Percentiles rank a stretch among this genome's conserved stretches.
Evolutionary conservation across 2,329 filamentous ascomycete species (phyloP).

Genomic region (Aspergillus cejpii): DNA sequence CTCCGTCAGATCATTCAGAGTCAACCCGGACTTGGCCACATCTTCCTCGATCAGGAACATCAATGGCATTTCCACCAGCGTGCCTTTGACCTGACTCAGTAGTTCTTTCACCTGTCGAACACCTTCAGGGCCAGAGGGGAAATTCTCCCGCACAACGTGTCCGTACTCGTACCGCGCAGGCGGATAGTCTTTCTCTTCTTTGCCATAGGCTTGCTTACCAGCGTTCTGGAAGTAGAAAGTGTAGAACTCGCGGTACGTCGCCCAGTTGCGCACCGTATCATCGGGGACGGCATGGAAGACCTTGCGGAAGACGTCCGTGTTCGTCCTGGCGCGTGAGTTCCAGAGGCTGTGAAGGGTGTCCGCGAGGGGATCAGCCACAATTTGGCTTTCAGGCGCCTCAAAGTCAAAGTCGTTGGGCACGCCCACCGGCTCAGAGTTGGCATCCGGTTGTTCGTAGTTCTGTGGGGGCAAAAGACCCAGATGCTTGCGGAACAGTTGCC

Average conservation of each 20-base stretch:
- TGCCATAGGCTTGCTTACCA: constrained; percentile 40
- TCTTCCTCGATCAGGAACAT: constrained; percentile 79
- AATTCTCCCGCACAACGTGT: constrained; percentile 76
- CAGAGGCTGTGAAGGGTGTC: constrained; percentile 51
- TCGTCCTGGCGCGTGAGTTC: constrained; percentile 53
- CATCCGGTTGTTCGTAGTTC: constrained; percentile 53
- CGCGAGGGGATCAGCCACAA: constrained; percentile 54
- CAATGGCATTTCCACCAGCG: constrained; percentile 82
- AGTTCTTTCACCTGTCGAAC: constrained; percentile 66
- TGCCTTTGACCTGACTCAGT: constrained; percentile 60
- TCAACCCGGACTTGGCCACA: constrained; percentile 74
- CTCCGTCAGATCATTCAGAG: constrained; percentile 64
- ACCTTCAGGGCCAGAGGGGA: constrained; percentile 56
- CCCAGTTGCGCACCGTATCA: constrained; percentile 54
- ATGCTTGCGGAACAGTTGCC: constrained; percentile 86
- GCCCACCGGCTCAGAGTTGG: constrained; percentile 54
- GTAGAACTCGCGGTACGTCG: constrained; percentile 58
- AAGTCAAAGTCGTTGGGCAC: constrained; percentile 52
- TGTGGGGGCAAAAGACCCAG: constrained; percentile 73
- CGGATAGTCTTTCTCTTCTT: constrained; percentile 37
- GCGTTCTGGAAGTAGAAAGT: constrained; percentile 51
- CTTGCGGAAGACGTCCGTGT: constrained; percentile 55
- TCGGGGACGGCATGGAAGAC: constrained; percentile 58
- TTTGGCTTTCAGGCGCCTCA: constrained; percentile 41
- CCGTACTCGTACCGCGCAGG: constrained; percentile 66